phyloP scores from a whole-genome alignment of 805 yeast species.

The Suhomyces tanzawaensis region DNA sequence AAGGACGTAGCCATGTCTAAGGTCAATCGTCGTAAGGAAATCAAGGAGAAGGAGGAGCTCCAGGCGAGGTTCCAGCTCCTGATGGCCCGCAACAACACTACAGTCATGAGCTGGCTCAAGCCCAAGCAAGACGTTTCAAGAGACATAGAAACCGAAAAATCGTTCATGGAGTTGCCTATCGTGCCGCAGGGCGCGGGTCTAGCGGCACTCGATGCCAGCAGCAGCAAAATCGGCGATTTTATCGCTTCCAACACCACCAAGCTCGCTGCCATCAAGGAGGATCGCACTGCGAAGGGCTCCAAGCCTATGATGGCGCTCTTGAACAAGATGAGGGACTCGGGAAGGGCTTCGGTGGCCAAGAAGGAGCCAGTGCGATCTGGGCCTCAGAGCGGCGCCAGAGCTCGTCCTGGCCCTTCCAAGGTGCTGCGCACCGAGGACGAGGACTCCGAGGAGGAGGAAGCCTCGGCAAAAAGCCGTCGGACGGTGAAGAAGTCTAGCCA shows the following conservation, averaged over 20 bases:
- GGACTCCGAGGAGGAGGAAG: constrained; percentile 6
- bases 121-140: constrained; percentile 2
- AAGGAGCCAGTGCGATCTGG: not conserved
- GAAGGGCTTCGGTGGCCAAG: constrained; percentile 10
- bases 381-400: not conserved
- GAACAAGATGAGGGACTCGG: constrained; percentile 33
- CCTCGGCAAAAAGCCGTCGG: constrained; percentile 2
- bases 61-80: constrained; percentile 48
- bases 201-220: constrained; percentile 13
- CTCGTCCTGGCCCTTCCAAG: not conserved
- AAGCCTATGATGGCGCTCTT: constrained; percentile 38
- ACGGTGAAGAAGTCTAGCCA: constrained; percentile 5
- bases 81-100: constrained; percentile 33
- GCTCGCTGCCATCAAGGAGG: constrained; percentile 8
- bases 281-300: constrained; percentile 13
- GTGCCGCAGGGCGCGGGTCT: constrained; percentile 33
- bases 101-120: constrained; percentile 38
- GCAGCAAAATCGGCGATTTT: constrained; percentile 28
- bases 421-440: not conserved
- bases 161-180: constrained; percentile 35
- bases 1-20: too few species aligned
- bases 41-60: constrained; percentile 45
- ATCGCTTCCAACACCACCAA: constrained; percentile 12
- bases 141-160: constrained; percentile 6
- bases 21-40: constrained; percentile 42